Conservation (phyloP, 345 rosid genomes). For the Salix viminalis region DNA sequence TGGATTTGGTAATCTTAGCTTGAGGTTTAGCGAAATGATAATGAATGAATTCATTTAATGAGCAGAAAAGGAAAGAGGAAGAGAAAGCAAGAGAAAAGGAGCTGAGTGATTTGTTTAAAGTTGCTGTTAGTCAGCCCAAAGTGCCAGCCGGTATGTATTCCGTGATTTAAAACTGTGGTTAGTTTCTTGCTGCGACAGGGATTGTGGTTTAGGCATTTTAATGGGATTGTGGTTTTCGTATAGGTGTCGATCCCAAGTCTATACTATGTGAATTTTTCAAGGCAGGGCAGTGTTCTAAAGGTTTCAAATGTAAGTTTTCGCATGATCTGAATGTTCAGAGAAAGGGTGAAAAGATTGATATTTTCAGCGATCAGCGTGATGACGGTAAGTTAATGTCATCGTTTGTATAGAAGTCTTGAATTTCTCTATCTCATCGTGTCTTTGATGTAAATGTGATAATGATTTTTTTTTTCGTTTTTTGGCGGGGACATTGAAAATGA, state of each 20-base stretch:
- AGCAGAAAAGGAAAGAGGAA: slow-evolving; percentile 96
- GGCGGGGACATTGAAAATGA: slow-evolving; percentile 1
- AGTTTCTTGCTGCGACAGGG: neutral
- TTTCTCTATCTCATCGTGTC: no score
- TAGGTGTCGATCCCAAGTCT: slow-evolving; percentile 95
- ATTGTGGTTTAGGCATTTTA: neutral
- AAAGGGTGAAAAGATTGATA: slow-evolving; percentile 92
- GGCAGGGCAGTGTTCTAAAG: slow-evolving; percentile 88
- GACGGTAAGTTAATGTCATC: slow-evolving; percentile 39
- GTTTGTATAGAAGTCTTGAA: neutral
- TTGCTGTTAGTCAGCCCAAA: slow-evolving; percentile 92
- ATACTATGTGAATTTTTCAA: slow-evolving; percentile 88
- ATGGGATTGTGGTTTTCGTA: neutral
- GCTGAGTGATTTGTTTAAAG: slow-evolving; percentile 85
- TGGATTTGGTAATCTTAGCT: no score
- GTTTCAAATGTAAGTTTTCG: slow-evolving; percentile 93
- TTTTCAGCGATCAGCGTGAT: slow-evolving; percentile 86
- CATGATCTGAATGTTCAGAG: slow-evolving; percentile 93
- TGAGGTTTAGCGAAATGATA: no score
- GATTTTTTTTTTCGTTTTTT: neutral
- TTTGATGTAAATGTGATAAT: no score
- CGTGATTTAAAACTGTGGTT: neutral
- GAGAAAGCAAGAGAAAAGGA: slow-evolving; percentile 93
- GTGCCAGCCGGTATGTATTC: slow-evolving; percentile 60
- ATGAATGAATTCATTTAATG: neutral